A percentile compares a stretch with the other conserved stretches of the same genome.
These are phyloP conservation scores for Metarhizium album DNA, from an alignment of 2,329 filamentous ascomycete species.

Conservation along the genomic window DNA sequence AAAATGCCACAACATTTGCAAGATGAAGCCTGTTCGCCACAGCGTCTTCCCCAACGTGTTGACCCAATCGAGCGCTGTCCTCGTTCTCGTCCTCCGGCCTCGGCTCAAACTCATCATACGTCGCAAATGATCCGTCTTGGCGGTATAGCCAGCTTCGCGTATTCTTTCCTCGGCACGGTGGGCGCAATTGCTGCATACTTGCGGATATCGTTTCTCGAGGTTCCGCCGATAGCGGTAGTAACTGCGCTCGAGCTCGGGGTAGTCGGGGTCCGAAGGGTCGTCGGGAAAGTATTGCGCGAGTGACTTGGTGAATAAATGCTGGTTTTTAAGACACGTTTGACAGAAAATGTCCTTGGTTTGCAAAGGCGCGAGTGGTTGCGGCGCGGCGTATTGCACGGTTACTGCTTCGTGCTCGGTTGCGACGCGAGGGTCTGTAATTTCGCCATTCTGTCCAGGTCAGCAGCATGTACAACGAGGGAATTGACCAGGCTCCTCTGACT, in stretches of 20 bases:
- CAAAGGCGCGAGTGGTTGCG: constrained; percentile 20
- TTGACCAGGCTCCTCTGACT: not conserved
- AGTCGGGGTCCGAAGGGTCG: constrained; percentile 54
- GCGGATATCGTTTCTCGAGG: constrained; percentile 76
- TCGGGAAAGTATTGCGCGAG: constrained; percentile 70
- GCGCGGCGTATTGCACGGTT: constrained; percentile 35
- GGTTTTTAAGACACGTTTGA: constrained; percentile 75
- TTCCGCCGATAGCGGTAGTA: constrained; percentile 60
- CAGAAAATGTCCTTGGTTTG: constrained; percentile 46
- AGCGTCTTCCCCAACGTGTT: constrained; percentile 31
- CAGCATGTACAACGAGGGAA: not conserved
- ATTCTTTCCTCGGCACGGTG: constrained; percentile 62
- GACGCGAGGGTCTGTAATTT: constrained; percentile 78
- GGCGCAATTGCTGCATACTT: constrained; percentile 74
- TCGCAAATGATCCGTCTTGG: constrained; percentile 70
- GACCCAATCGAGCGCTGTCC: constrained; percentile 31
- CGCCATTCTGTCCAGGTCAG: constrained; percentile 53
- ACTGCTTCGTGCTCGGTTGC: constrained; percentile 34
- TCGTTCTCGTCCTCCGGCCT: constrained; percentile 20
- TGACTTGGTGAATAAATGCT: constrained; percentile 65
- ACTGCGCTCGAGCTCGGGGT: constrained; percentile 54
- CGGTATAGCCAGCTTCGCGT: constrained; percentile 62
- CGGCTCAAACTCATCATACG: constrained; percentile 61
- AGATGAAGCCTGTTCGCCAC: constrained; percentile 36
- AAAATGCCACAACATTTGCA: constrained; percentile 43